Evolutionary conservation across 2,329 filamentous ascomycete species (phyloP), one percentile per base, ranked within the genome.

Genomic region (Endoconidiophora laricicola): DNA sequence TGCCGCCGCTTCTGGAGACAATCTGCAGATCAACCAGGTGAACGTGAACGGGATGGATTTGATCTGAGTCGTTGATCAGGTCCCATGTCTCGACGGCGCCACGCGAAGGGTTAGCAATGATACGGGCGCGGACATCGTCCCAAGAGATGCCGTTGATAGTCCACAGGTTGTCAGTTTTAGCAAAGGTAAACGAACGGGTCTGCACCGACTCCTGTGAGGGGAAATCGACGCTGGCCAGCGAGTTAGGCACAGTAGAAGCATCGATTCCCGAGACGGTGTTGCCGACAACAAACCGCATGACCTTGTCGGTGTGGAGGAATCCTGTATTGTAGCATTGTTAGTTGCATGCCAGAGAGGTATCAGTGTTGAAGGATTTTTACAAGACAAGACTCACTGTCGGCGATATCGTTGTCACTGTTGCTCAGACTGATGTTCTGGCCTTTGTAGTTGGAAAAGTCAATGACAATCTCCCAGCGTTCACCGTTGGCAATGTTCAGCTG

Each of bases 11-110:
- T 16, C 74, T 69, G 6, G 62, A 64, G 20, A 76, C 56, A 36
- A 79, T 63, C 50, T 71, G 68, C 60, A 79, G 73, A 56, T 78
- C 74, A 44, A 79, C 69, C 1, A 78, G 64, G 57, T 79, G 76
- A 44, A 78, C 69, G 58, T 79, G 75, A 29, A 71, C 62, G 1
- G 73, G 74, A 55, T 78, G 74, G 2, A 68, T 66, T 59, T 70
- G 72, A 23, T 66, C 69, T 12, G 64, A 65, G 23, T 60, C 63
- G 58, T 78, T 76, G 52, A 66, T 62, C 4, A 74, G 61, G 57
- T 69, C 63, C 69, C 69, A 74, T 45, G 69, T 62, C 60, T 74
- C 66, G 4, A 69, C 64, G 3, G 65, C 65, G 43, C 70, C 70
- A 43, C 65, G 66, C 3, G 63, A 62, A 1, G 69, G 68, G 4